Conservation (phyloP, 2,329 filamentous ascomycete genomes). For the Talaromyces sp. region DNA sequence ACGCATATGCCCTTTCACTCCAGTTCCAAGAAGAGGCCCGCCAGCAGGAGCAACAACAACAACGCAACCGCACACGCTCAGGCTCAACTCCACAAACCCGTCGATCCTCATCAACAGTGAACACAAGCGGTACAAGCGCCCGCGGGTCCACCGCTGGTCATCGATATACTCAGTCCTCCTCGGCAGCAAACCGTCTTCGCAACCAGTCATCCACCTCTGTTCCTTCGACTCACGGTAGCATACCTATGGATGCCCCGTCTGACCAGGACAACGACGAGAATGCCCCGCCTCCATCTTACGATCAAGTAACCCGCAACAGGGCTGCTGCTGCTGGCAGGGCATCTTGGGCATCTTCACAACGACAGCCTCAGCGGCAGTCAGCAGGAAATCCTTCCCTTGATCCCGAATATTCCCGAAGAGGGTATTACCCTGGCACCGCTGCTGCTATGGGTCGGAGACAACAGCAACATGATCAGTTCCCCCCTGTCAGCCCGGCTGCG, state of each 20-base stretch:
- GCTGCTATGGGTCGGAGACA: slow-evolving; percentile 5
- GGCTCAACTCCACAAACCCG: slow-evolving; percentile 22
- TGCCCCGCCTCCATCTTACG: slow-evolving; percentile 59
- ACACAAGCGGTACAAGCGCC: neutral
- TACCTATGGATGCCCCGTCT: slow-evolving; percentile 15
- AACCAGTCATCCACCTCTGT: slow-evolving; percentile 2
- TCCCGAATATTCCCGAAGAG: neutral
- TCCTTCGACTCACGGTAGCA: slow-evolving; percentile 29
- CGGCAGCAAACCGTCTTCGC: neutral
- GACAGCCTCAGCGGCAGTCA: neutral
- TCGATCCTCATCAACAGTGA: slow-evolving; percentile 4
- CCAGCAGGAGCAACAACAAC: slow-evolving; percentile 59
- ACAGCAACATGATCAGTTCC: slow-evolving; percentile 6
- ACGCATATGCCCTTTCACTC: slow-evolving; percentile 83
- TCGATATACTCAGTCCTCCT: slow-evolving; percentile 2
- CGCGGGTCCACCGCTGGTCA: neutral
- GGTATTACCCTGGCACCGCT: slow-evolving; percentile 4
- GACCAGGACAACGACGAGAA: slow-evolving; percentile 26
- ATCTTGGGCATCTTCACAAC: neutral
- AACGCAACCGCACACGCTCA: slow-evolving; percentile 12
- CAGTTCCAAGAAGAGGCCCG: slow-evolving; percentile 82
- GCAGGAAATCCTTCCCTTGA: neutral
- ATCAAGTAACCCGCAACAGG: slow-evolving; percentile 55
- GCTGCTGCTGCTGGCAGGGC: slow-evolving; percentile 44
- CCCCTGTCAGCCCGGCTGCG: neutral